These are phyloP conservation scores for Colletotrichum sp. DNA, from an alignment of 2,329 filamentous ascomycete species.

Conservation along the genomic window DNA sequence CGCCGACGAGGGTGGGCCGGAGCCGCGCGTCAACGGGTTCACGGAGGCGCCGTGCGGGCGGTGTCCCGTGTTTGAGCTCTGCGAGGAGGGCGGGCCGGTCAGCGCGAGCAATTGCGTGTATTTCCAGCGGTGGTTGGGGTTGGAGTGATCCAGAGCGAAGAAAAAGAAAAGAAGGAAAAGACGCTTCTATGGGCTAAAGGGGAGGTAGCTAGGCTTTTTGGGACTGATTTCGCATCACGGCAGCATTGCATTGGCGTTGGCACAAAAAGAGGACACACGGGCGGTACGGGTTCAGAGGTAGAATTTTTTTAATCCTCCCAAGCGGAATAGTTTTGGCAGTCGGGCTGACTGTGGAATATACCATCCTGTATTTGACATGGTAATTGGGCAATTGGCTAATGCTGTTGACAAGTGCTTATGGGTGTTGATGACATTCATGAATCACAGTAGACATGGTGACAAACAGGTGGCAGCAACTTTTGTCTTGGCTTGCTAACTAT, in stretches of 20 bases:
- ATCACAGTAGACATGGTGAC: neutral
- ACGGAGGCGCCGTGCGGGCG: slow-evolving; percentile 90
- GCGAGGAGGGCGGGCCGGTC: slow-evolving; percentile 88
- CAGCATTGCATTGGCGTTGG: slow-evolving; percentile 22
- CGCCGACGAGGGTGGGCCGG: slow-evolving; percentile 40
- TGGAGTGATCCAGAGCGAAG: slow-evolving; percentile 33
- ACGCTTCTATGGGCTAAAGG: neutral
- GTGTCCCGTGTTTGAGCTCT: slow-evolving; percentile 93
- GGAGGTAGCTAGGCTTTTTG: neutral
- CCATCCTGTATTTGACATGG: neutral
- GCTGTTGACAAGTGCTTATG: neutral
- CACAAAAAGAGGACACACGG: slow-evolving; percentile 2
- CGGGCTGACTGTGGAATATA: neutral
- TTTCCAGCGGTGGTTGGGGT: slow-evolving; percentile 81
- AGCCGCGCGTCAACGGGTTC: slow-evolving; percentile 69
- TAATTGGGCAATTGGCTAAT: neutral
- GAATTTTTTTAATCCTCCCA: neutral
- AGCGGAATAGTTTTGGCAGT: neutral
- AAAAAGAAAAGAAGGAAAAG: neutral
- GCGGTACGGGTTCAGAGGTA: neutral
- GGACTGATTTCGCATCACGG: slow-evolving; percentile 6
- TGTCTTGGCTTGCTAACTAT: slow-evolving; percentile 16
- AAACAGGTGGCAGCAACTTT: slow-evolving; percentile 2
- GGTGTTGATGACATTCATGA: fast-evolving
- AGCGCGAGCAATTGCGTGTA: slow-evolving; percentile 92